Conservation (phyloP, 257 asterid genomes). For the Nicotiana tabacum region DNA sequence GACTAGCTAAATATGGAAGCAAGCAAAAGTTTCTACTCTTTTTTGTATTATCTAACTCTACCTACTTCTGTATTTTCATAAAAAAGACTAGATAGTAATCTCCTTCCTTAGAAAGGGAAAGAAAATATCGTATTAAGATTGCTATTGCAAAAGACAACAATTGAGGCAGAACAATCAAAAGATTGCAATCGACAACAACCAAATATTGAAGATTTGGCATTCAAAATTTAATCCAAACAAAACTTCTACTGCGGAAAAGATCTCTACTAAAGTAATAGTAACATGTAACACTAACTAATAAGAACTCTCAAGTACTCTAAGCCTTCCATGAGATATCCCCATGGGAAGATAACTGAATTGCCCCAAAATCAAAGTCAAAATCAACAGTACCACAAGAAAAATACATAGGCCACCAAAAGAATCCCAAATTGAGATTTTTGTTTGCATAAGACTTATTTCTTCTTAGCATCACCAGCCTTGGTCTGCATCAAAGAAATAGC, state of each 20-base stretch:
- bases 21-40: too few species aligned
- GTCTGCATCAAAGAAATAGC: constrained; percentile 10
- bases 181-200: too few species aligned
- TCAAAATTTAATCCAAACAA: not conserved
- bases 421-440: not conserved
- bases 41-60: too few species aligned
- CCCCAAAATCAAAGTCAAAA: not conserved
- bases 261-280: not conserved
- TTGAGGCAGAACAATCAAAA: too few species aligned
- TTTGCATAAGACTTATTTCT: constrained; percentile 6
- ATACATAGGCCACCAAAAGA: not conserved
- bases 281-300: not conserved
- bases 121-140: too few species aligned
- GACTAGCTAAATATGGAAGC: too few species aligned
- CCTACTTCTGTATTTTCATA: too few species aligned
- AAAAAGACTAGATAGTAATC: too few species aligned
- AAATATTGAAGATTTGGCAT: too few species aligned
- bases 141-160: too few species aligned
- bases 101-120: too few species aligned
- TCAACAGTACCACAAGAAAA: not conserved
- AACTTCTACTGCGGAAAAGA: not conserved
- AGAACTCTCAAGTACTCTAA: not conserved
- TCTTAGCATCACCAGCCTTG: constrained; percentile 23
- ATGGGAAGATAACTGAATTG: not conserved
- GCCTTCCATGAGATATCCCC: not conserved